These are phyloP conservation scores for Trichoderma sp. DNA, from an alignment of 2,329 filamentous ascomycete species.

Conservation along the genomic window DNA sequence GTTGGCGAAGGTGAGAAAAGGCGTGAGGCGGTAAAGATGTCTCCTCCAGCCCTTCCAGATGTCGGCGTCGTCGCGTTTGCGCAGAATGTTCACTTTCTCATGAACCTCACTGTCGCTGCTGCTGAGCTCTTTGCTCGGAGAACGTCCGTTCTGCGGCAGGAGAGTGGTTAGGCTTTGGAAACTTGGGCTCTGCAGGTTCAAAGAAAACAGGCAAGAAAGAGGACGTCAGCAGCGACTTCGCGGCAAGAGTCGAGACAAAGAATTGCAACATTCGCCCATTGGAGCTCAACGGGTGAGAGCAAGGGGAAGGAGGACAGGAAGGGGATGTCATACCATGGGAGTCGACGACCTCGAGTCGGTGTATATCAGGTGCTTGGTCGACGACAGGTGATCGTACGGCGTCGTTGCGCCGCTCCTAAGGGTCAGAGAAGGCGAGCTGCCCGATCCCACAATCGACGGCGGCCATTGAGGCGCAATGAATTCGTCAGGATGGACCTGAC, in stretches of 20 bases:
- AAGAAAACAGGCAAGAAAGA: conserved; percentile 4
- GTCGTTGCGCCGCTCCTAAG: conserved; percentile 36
- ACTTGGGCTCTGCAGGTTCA: conserved; percentile 45
- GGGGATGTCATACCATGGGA: conserved; percentile 34
- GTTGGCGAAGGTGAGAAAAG: conserved; percentile 46
- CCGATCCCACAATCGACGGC: conserved; percentile 34
- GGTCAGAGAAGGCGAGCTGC: conserved; percentile 34
- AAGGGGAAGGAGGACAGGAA: conserved; percentile 5
- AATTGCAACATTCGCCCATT: neutral
- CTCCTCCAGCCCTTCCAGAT: conserved; percentile 51
- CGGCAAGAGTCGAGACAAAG: conserved; percentile 20
- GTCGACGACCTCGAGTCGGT: conserved; percentile 39
- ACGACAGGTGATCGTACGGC: conserved; percentile 31
- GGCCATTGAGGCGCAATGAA: conserved; percentile 36
- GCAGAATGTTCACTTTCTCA: conserved; percentile 44
- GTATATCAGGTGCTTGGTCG: conserved; percentile 32
- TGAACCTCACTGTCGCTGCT: conserved; percentile 36
- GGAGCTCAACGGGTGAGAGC: neutral
- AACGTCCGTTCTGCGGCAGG: conserved; percentile 39
- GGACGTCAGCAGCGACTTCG: conserved; percentile 27
- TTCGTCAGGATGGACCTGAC: conserved; percentile 25
- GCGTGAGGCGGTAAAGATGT: conserved; percentile 44
- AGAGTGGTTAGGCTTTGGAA: conserved; percentile 47
- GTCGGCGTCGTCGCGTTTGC: conserved; percentile 49
- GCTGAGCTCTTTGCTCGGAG: conserved; percentile 41